A percentile compares a stretch with the other conserved stretches of the same genome.
These are phyloP conservation scores for Diaporthe citri DNA, from an alignment of 2,329 filamentous ascomycete species.

Conservation along the genomic window DNA sequence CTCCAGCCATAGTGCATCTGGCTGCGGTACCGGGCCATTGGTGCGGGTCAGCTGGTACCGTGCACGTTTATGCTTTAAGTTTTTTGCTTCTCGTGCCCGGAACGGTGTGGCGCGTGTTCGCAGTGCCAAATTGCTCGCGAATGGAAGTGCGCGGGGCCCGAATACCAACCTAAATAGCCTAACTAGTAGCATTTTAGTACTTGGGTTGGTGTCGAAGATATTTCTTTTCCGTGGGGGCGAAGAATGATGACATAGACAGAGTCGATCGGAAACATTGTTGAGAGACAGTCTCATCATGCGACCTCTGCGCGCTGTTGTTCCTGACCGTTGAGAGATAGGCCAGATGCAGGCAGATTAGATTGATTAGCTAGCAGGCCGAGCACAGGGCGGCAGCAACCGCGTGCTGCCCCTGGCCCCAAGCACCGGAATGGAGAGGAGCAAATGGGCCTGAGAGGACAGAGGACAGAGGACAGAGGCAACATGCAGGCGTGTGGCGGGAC, in stretches of 20 bases:
- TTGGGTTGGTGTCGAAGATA: background rate
- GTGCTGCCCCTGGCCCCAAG: constrained; percentile 14
- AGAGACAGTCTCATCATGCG: constrained; percentile 21
- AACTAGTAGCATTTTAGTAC: background rate
- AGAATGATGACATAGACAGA: constrained; percentile 3
- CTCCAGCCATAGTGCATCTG: constrained; percentile 8
- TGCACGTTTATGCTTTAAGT: background rate
- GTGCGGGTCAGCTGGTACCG: constrained; percentile 19
- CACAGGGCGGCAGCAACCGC: constrained; percentile 3
- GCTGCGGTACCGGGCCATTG: constrained; percentile 18
- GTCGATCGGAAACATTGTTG: constrained; percentile 3
- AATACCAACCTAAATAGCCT: background rate
- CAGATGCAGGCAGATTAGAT: background rate
- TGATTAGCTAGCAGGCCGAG: background rate
- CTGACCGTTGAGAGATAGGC: background rate
- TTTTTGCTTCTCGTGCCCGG: background rate
- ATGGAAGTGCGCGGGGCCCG: background rate
- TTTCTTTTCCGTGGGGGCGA: background rate
- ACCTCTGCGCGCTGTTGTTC: background rate
- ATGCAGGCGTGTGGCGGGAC: constrained; percentile 22
- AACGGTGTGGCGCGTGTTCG: background rate
- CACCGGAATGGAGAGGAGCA: background rate
- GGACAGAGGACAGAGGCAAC: background rate
- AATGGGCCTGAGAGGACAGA: background rate
- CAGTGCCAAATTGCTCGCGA: background rate